These are phyloP conservation scores for Aspergillus aculeatinus DNA, from an alignment of 2,329 filamentous ascomycete genomes.

Conservation along the genomic window DNA sequence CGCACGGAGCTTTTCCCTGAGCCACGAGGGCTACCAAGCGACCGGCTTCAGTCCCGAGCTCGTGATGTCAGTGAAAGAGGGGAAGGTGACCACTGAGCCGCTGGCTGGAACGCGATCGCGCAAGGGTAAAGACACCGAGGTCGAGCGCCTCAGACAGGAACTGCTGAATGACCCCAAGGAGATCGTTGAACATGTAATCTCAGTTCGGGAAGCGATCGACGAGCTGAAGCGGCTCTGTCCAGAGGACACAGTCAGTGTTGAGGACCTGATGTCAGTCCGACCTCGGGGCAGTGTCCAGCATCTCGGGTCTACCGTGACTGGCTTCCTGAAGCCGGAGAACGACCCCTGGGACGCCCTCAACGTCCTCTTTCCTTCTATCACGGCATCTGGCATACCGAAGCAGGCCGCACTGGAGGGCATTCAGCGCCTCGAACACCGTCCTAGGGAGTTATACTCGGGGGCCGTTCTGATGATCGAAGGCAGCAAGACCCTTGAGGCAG, in stretches of 20 bases:
- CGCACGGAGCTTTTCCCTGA: constrained; percentile 15
- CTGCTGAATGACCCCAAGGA: constrained; percentile 15
- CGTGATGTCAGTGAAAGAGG: constrained; percentile 13
- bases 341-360: constrained; percentile 16
- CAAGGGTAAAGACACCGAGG: background rate
- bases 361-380: constrained; percentile 16
- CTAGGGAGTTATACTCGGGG: constrained; percentile 18
- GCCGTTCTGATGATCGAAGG: constrained; percentile 17
- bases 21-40: constrained; percentile 14
- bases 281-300: constrained; percentile 17
- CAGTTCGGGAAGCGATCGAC: constrained; percentile 13
- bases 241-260: constrained; percentile 2
- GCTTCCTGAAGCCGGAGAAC: constrained; percentile 7
- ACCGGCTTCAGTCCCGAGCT: constrained; percentile 21
- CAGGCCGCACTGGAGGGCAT: constrained; percentile 11
- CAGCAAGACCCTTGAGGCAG: constrained; percentile 9
- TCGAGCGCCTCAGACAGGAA: constrained; percentile 7
- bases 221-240: constrained; percentile 12
- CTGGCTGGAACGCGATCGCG: constrained; percentile 15
- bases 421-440: constrained; percentile 9
- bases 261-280: constrained; percentile 18
- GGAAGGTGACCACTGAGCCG: constrained; percentile 16
- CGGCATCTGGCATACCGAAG: constrained; percentile 17
- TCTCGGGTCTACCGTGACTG: constrained; percentile 14
- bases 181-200: constrained; percentile 18